A percentile compares a stretch with the other conserved stretches of the same genome.
These are phyloP conservation scores for Aureobasidium sp. DNA, from an alignment of 2,329 filamentous ascomycete genomes.

Conservation along the genomic window DNA sequence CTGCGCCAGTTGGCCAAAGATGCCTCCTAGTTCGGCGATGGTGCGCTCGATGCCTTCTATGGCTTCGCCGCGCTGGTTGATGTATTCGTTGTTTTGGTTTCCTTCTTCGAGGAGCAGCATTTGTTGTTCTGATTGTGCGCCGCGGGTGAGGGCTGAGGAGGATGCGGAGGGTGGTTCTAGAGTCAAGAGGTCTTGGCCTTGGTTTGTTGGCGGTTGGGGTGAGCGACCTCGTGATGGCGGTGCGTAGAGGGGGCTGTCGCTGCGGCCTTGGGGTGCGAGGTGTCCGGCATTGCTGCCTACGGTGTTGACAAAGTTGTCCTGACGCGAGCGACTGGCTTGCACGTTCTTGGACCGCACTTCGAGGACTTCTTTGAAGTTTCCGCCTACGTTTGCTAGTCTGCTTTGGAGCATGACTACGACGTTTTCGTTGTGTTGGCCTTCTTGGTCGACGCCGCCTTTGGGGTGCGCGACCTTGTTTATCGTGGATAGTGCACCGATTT, in stretches of 20 bases:
- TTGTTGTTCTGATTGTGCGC: conserved; percentile 69
- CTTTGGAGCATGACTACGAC: conserved; percentile 87
- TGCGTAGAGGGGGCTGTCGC: conserved; percentile 44
- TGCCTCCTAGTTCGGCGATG: conserved; percentile 82
- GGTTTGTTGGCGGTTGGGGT: conserved; percentile 27
- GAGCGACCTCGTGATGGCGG: conserved; percentile 15
- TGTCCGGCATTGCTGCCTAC: conserved; percentile 46
- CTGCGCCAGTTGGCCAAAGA: conserved; percentile 87
- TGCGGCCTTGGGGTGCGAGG: conserved; percentile 33
- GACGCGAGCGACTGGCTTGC: conserved; percentile 81
- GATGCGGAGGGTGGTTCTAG: conserved; percentile 59
- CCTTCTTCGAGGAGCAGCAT: conserved; percentile 80
- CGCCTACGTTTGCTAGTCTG: conserved; percentile 83
- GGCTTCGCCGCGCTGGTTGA: conserved; percentile 86
- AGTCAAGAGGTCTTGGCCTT: conserved; percentile 61
- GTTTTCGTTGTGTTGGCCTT: conserved; percentile 97
- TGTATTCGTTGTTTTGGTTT: conserved; percentile 79
- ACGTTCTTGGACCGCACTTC: conserved; percentile 97
- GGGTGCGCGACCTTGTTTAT: conserved; percentile 67
- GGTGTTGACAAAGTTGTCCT: conserved; percentile 91
- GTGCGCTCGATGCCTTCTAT: conserved; percentile 96
- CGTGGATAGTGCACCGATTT: conserved; percentile 74
- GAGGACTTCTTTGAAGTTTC: conserved; percentile 94
- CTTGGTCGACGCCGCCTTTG: conserved; percentile 51
- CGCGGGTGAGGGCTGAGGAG: conserved; percentile 34